Conservation (phyloP, 768 basidiomycete species). For the Auriculariales sp. region DNA sequence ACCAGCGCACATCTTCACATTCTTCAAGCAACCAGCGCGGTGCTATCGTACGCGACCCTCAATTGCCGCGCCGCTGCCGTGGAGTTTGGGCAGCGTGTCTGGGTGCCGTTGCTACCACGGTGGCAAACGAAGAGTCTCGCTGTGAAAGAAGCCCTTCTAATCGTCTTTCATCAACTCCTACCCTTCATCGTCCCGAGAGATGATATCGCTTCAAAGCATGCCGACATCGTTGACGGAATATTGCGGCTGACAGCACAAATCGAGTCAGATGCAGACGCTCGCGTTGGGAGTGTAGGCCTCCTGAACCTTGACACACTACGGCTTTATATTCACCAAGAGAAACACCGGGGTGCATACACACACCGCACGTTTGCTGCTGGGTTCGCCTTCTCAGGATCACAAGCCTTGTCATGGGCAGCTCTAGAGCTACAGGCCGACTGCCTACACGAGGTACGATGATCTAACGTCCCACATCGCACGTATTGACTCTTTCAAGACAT, state of each 20-base stretch:
- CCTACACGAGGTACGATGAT: slow-evolving; percentile 39
- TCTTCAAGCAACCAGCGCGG: slow-evolving; percentile 48
- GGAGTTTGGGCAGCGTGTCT: slow-evolving; percentile 43
- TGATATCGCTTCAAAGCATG: slow-evolving; percentile 5
- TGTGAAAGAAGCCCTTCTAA: slow-evolving; percentile 66
- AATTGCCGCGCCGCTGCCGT: slow-evolving; percentile 51
- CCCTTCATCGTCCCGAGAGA: slow-evolving; percentile 44
- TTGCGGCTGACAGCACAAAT: slow-evolving; percentile 40
- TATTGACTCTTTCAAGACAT: slow-evolving; percentile 8
- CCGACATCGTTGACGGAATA: slow-evolving; percentile 26
- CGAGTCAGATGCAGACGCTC: slow-evolving; percentile 44
- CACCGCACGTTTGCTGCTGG: slow-evolving; percentile 59
- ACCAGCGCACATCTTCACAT: slow-evolving; percentile 70
- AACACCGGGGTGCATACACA: slow-evolving; percentile 31
- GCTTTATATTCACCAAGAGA: slow-evolving; percentile 25
- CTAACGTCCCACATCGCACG: slow-evolving; percentile 3
- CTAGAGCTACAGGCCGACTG: slow-evolving; percentile 74
- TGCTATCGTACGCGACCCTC: slow-evolving; percentile 62
- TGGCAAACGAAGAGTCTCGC: slow-evolving; percentile 70
- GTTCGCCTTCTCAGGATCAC: slow-evolving; percentile 48
- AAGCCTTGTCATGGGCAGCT: slow-evolving; percentile 67
- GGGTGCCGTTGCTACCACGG: slow-evolving; percentile 48
- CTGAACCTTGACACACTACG: slow-evolving; percentile 54
- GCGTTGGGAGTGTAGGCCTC: slow-evolving; percentile 43
- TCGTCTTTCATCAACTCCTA: slow-evolving; percentile 56